Conservation (phyloP, 2,329 filamentous ascomycete species). For the Bimuria novae-zelandiae region DNA sequence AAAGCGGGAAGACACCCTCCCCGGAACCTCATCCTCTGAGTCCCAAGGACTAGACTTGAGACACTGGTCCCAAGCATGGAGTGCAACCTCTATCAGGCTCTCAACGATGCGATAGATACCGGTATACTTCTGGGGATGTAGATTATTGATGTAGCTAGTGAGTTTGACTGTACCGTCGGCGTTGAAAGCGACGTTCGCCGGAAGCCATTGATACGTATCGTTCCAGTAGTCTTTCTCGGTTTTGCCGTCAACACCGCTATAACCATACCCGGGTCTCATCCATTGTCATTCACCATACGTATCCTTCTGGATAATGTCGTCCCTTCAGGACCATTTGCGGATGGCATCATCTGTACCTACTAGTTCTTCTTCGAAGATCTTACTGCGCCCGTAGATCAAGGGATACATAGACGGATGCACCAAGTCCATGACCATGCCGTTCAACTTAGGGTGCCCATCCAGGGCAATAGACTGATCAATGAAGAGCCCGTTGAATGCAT, state of each 20-base stretch:
- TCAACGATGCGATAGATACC: conserved; percentile 24
- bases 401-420: conserved; percentile 69
- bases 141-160: conserved; percentile 56
- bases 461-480: conserved; percentile 29
- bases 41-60: not conserved
- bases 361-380: conserved; percentile 16
- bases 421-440: conserved; percentile 56
- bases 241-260: not conserved
- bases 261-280: not conserved
- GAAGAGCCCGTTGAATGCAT: conserved; percentile 53
- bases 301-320: not conserved
- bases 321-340: conserved; percentile 5
- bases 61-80: conserved; percentile 24
- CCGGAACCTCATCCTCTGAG: conserved; percentile 1
- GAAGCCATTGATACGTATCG: conserved; percentile 54
- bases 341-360: conserved; percentile 20
- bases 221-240: conserved; percentile 25
- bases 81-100: conserved; percentile 19
- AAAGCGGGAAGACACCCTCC: conserved; percentile 10
- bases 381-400: conserved; percentile 55
- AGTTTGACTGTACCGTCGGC: conserved; percentile 45
- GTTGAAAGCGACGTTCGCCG: conserved; percentile 52
- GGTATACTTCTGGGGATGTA: conserved; percentile 49
- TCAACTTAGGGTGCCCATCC: conserved; percentile 65
- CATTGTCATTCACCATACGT: not conserved